Percentiles rank a stretch among this genome's conserved stretches.
These are phyloP conservation scores for Dendryphion nanum DNA, from an alignment of 2,329 filamentous ascomycete genomes.

Conservation along the genomic window DNA sequence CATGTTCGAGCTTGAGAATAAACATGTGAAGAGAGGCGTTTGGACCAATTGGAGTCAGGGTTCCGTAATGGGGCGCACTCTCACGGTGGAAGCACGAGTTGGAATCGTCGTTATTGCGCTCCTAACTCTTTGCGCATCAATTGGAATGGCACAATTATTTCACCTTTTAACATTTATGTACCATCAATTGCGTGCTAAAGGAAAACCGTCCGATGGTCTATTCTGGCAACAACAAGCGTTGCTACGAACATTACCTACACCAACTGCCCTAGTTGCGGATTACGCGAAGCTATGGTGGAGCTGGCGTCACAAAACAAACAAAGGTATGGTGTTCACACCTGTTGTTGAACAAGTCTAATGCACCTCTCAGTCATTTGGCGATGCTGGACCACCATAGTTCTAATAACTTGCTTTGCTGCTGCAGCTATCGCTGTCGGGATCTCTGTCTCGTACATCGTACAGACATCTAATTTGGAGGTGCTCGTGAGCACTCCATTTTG, in stretches of 20 bases:
- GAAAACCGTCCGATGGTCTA: conserved; percentile 7
- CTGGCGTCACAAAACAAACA: too few relatives aligned
- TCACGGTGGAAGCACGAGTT: conserved; percentile 6
- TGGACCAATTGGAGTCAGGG: conserved; percentile 9
- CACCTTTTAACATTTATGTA: conserved; percentile 6
- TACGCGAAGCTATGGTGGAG: conserved; percentile 8
- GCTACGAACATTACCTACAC: conserved; percentile 10
- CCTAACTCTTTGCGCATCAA: conserved; percentile 6
- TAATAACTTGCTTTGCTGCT: neutral
- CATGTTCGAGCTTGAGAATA: conserved; percentile 10
- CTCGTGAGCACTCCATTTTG: neutral
- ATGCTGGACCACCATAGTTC: too few relatives aligned
- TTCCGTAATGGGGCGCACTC: conserved; percentile 7
- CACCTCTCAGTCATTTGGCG: too few relatives aligned
- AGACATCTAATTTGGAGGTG: neutral
- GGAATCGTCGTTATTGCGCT: conserved; percentile 8
- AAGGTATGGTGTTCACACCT: too few relatives aligned
- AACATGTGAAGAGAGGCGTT: conserved; percentile 9
- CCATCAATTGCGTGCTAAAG: conserved; percentile 8
- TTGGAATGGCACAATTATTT: conserved; percentile 10
- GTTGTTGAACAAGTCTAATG: too few relatives aligned
- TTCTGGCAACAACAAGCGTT: conserved; percentile 13
- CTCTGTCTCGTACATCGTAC: neutral
- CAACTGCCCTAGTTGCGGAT: conserved; percentile 9
- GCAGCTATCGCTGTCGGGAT: neutral